phyloP scores from a whole-genome alignment of 2,329 filamentous ascomycete species.

The Fusarium circinatum region DNA sequence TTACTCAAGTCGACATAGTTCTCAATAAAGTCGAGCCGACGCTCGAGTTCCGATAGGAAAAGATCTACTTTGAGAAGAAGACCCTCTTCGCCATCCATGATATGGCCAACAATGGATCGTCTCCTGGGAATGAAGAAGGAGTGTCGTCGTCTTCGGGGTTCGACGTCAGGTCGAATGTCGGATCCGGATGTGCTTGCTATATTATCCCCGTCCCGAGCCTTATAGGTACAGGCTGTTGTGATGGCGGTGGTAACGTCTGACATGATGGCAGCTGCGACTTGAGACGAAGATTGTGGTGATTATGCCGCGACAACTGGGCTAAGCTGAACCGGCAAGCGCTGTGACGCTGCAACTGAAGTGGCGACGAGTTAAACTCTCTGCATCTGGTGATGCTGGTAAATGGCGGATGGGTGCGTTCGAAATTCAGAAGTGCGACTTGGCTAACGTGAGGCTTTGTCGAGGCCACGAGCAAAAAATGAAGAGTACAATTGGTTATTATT shows the following conservation, averaged over 20 bases:
- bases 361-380: conserved; percentile 13
- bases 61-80: conserved; percentile 75
- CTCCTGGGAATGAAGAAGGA: conserved; percentile 68
- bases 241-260: conserved; percentile 52
- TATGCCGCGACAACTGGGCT: conserved; percentile 13
- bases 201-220: conserved; percentile 49
- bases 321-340: conserved; percentile 22
- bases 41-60: conserved; percentile 86
- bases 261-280: conserved; percentile 45
- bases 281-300: conserved; percentile 16
- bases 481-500: conserved; percentile 41
- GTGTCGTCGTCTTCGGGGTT: conserved; percentile 58
- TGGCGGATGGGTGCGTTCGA: conserved; percentile 4
- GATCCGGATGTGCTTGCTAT: conserved; percentile 55
- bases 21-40: conserved; percentile 88
- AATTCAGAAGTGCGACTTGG: conserved; percentile 18
- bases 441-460: conserved; percentile 14
- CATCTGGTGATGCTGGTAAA: conserved; percentile 20
- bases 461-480: conserved; percentile 35
- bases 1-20: conserved; percentile 84
- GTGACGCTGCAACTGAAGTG: conserved; percentile 25
- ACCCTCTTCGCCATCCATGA: conserved; percentile 71
- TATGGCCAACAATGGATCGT: conserved; percentile 67
- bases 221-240: conserved; percentile 51
- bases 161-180: conserved; percentile 46